Base-by-base conservation (phyloP, 345 rosid species). In the Citrus hindsii region DNA sequence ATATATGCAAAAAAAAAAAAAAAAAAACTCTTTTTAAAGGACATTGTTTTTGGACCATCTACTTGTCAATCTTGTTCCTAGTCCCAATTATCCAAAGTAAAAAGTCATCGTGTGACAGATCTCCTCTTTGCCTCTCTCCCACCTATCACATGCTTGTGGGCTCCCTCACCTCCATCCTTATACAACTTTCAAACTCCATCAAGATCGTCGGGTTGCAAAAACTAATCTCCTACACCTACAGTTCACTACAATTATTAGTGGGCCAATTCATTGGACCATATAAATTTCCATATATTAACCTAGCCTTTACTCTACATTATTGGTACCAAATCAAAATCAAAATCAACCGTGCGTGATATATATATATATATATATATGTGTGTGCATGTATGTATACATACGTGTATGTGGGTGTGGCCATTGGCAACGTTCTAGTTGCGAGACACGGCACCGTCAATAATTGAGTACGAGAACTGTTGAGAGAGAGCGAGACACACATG, bases 91-190 rank as follows among this genome's bases (percentile, higher is more conserved):
- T 73, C 40, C 58, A 66, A 62, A 61, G 2, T 8, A 7, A 59
- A 73, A 73, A 73, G 59, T 48, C 78, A 27, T 48, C 72, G 51
- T 28, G 56, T 13, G 66, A 28, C 71, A 37, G 25, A 55, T 28
- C 69, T 63, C 24, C 3, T 30, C 37, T 35, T 4, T 35, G 46
- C 40, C 53, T 18, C 75, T 9, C n/a, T 24, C 53, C 71, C 75
- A 14, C 66, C 77, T 72, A 59, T 77, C 84, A 76, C 80, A 59
- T 83, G 84, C 78, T 64, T 35, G 82, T 79, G 86, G 74, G 80
- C 69, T 70, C 85, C 81, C 72, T 67, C 77, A 12, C n/a, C 38
- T 27, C 33, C 56, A 22, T 1, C 58, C 30, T 10, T 4, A 24
- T 37, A n/a, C 6, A 7, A 27, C 16, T 21, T 70, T 60, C 53